Evolutionary conservation across 441 rosid species (phyloP).

Genomic region (Isatis lusitanica): DNA sequence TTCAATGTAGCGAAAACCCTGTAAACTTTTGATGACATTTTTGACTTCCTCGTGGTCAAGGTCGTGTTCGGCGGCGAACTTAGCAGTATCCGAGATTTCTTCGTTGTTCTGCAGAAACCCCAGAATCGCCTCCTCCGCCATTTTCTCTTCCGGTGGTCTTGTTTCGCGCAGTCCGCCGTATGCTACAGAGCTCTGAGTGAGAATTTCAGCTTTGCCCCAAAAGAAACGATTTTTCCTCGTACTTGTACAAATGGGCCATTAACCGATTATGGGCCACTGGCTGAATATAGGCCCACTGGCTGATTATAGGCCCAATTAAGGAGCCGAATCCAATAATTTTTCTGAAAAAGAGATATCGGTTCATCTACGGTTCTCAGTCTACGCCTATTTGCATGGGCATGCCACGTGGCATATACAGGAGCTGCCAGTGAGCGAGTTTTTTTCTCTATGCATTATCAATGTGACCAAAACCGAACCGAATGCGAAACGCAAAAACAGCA

Average conservation of each 20-base stretch:
- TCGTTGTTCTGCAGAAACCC: slow-evolving; percentile 54
- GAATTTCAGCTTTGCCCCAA: background rate
- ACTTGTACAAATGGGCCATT: background rate
- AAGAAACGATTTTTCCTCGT: background rate
- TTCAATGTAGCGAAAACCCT: slow-evolving; percentile 71
- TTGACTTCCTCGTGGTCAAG: slow-evolving; percentile 68
- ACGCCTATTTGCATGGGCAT: slow-evolving; percentile 33
- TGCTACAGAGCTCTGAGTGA: background rate
- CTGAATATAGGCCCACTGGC: too few relatives aligned
- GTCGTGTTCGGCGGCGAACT: slow-evolving; percentile 52
- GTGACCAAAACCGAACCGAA: slow-evolving; percentile 25
- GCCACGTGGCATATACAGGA: slow-evolving; percentile 20
- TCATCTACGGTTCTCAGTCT: background rate
- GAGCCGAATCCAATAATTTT: background rate
- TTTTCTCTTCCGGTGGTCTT: slow-evolving; percentile 22
- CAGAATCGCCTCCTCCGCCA: slow-evolving; percentile 81
- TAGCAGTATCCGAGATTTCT: slow-evolving; percentile 66
- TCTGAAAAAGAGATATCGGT: background rate
- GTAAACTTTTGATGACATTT: slow-evolving; percentile 81
- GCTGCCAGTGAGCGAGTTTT: slow-evolving; percentile 17
- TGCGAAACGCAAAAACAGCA: background rate
- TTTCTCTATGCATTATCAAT: slow-evolving; percentile 13
- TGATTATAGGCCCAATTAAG: background rate
- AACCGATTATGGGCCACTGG: background rate
- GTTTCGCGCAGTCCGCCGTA: background rate